Evolutionary conservation across 2,329 filamentous ascomycete genomes (phyloP), one percentile per base, ranked within the genome.

Genomic region (Alternaria alternata): DNA sequence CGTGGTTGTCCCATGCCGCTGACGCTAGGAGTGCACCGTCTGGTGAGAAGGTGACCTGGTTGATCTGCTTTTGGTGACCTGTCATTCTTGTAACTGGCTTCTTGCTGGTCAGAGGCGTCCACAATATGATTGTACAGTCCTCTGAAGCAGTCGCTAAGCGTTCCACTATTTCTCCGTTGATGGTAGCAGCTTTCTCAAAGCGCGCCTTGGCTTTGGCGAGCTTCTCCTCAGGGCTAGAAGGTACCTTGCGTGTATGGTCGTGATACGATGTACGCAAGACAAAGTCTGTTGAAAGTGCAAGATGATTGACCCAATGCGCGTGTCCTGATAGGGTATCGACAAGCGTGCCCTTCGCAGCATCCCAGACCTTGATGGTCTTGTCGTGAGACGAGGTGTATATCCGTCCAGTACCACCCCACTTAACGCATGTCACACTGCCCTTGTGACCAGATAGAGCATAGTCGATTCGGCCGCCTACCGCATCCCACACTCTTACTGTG

Each of bases 31-130:
- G 86, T 8, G 87, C 85, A 34, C 93, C 94, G 73, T 98, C 94
- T 0, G 94, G 93, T 1, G 93, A 97, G 80, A 98, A 98, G 0
- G 90, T 91, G 48, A 98, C 94, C 75, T 97, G 92, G 78, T 98
- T 97, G 68, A 98, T 94, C 75, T 94, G 92, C 81, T 98, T 98
- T 77, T 97, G 93, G 74, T 99, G 95, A 2, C 95, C 95, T n/a
- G 93, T 81, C 80, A 98, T 86, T 34, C 93, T 86, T n/a, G 92
- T 91, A 4, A 98, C 83, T 0, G 94, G 94, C 77, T 98, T 97
- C 7, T 85, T 91, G 4, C 90, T 89, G 34, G 66, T 75, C 9
- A 89, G 84, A 0, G 94, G 94, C 61, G 96, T 92, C 94, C 94
- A 99, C 7, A 99, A 85, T 76, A 93, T 97, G 86, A 99, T 94